These are phyloP conservation scores for Kurtzmaniella quercitrusa DNA, from an alignment of 1,139 yeast genomes.

Conservation along the genomic window DNA sequence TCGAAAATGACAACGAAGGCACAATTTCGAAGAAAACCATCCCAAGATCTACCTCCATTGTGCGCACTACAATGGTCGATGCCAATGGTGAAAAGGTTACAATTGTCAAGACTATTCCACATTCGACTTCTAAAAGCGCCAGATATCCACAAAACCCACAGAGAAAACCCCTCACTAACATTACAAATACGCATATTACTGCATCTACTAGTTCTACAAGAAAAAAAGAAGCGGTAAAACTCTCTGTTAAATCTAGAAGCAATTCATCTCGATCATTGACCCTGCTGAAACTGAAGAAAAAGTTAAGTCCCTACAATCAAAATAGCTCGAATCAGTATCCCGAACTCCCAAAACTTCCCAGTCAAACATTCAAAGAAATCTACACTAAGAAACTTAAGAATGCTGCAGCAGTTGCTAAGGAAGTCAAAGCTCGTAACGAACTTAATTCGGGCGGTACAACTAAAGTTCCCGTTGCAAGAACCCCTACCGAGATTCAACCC, in stretches of 20 bases:
- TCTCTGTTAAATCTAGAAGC: constrained; percentile 24
- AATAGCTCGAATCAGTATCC: constrained; percentile 7
- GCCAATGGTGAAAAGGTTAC: constrained; percentile 25
- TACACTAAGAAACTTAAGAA: background rate
- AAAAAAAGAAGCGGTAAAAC: constrained; percentile 28
- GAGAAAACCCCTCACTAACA: constrained; percentile 18
- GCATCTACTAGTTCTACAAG: constrained; percentile 42
- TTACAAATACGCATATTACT: constrained; percentile 25
- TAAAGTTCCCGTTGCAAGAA: no score
- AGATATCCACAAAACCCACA: background rate
- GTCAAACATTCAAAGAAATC: background rate
- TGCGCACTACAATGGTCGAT: constrained; percentile 40
- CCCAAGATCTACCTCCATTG: constrained; percentile 44
- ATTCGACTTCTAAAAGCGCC: constrained; percentile 12
- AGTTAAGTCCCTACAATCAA: constrained; percentile 13
- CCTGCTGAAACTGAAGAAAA: constrained; percentile 5
- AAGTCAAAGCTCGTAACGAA: background rate
- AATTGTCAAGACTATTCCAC: constrained; percentile 19
- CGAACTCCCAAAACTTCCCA: constrained; percentile 11
- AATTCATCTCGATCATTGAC: constrained; percentile 18
- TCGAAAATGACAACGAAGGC: constrained; percentile 18
- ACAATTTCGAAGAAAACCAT: constrained; percentile 16
- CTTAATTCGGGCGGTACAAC: no score
- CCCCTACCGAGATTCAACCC: no score
- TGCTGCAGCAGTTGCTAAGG: background rate